Base-by-base conservation (phyloP, 768 basidiomycete genomes). In the Leccinellum rugosiceps region DNA sequence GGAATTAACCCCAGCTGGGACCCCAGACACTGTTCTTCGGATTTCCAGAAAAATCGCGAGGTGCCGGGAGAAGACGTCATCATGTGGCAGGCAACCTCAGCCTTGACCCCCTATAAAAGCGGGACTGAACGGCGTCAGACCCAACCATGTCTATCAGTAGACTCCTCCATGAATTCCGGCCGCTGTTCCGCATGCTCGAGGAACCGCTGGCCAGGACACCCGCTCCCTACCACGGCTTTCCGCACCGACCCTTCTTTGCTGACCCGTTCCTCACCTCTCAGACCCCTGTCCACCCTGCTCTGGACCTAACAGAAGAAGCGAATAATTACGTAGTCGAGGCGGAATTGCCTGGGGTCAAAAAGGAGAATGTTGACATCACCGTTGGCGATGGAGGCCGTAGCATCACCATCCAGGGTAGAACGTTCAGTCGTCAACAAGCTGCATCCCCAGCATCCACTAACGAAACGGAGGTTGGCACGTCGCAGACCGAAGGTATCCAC, bases 271-370 rank as follows among this genome's bases (percentile, higher is more conserved):
- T 80, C 65, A 61, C 63, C 3, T 59, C 70, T 10, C 70, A 71
- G 17, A 48, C 61, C 21, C 59, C 66, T 9, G 28, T 76, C 43
- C 75, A 80, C 28, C 87, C 88, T 15, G 81, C 85, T 0, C 76
- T 92, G 6, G 89, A 92, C 60, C 70, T 92, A 8, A 76, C 78
- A 3, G 90, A 92, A 61, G 80, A 85, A 57, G 83, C 79, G 1
- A 77, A 84, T 68, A 75, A 78, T 41, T 91, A 87, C 62, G 59
- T 89, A 52, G 74, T 92, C 43, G 86, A 91, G 64, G 88, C 88
- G 2, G 90, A 92, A 65, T 65, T 92, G 26, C 90, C 90, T 21
- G 89, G 90, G 1, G 83, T 92, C 26, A 85, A 83, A 69, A 90
- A 86, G 75, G 88, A 91, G 63, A 84, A 90, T 64, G 67, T 91